Evolutionary conservation across 2,329 filamentous ascomycete species (phyloP), one percentile per base, ranked within the genome.

Genomic region (Orbilia blumenaviensis): DNA sequence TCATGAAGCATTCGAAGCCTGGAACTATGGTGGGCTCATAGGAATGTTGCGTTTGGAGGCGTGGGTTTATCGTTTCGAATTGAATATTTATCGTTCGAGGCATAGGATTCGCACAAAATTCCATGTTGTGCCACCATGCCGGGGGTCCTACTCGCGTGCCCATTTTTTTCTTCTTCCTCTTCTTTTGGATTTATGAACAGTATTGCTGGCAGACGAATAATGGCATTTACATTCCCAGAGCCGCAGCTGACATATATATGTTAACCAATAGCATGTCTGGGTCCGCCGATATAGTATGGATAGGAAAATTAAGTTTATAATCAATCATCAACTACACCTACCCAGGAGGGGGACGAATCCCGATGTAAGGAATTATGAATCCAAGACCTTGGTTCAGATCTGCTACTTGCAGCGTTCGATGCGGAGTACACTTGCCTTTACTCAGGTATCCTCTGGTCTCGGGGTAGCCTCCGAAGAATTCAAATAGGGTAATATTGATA

Each of bases 121-220:
- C 27, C 48, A 34, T 50, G 25, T 54, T 54, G 23, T 46, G 8
- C 46, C 48, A 18, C 27, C 27, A 34, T 34, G n/a, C n/a, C n/a
- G n/a, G n/a, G n/a, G n/a, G n/a, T n/a, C n/a, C n/a, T n/a, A 54
- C 18, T 54, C 27, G 48, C 48, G 48, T 54, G 48, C 29, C n/a
- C 48, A 50, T 50, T 50, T 9, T 50, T 27, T n/a, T n/a, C n/a
- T n/a, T n/a, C n/a, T n/a, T n/a, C n/a, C 29, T 10, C 29, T 34
- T 34, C 29, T 10, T 10, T 10, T 34, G 5, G 5, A 5, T n/a
- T 23, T 10, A 6, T 50, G 12, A n/a, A 50, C 46, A 25, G 46
- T 14, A 27, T 21, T 21, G 48, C 48, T 29, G n/a, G n/a, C n/a
- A 27, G 48, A 9, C 48, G 21, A 34, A 54, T 34, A 32, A 27